phyloP scores from a whole-genome alignment of 176 grass and related monocot genomes.

The Aegilops speltoides region DNA sequence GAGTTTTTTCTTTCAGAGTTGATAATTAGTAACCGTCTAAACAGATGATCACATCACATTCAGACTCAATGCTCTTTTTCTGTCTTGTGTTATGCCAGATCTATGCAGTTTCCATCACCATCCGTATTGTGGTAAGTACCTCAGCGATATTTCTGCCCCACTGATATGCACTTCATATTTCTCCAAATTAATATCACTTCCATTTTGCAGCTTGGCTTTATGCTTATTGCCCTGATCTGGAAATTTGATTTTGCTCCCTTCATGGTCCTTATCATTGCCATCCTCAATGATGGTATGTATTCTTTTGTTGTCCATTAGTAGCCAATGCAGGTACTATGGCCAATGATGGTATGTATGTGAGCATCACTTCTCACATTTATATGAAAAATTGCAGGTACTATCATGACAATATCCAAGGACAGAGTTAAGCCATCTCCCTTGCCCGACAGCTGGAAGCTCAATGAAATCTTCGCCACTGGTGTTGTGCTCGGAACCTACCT shows the following conservation, averaged over 20 bases:
- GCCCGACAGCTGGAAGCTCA: constrained; percentile 97
- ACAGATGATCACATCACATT: neutral
- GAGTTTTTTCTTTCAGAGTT: constrained; percentile 27
- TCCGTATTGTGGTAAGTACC: constrained; percentile 91
- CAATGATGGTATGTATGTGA: constrained; percentile 66
- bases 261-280: constrained; percentile 99
- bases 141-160: neutral
- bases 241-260: constrained; percentile 92
- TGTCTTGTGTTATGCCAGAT: constrained; percentile 50
- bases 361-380: neutral
- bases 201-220: constrained; percentile 70
- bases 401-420: constrained; percentile 99
- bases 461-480: constrained; percentile 94
- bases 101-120: constrained; percentile 97
- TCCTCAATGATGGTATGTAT: constrained; percentile 88
- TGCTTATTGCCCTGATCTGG: constrained; percentile 99
- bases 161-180: neutral
- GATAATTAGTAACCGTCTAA: neutral
- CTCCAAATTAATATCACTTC: constrained; percentile 5
- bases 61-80: constrained; percentile 11
- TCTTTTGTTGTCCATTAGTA: neutral
- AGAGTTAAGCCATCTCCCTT: constrained; percentile 89
- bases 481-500: constrained; percentile 82
- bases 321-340: neutral
- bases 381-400: constrained; percentile 60